Percentiles rank a stretch among this genome's conserved stretches.
Conservation (phyloP, 345 rosid species). For the Syzygium jambos region DNA sequence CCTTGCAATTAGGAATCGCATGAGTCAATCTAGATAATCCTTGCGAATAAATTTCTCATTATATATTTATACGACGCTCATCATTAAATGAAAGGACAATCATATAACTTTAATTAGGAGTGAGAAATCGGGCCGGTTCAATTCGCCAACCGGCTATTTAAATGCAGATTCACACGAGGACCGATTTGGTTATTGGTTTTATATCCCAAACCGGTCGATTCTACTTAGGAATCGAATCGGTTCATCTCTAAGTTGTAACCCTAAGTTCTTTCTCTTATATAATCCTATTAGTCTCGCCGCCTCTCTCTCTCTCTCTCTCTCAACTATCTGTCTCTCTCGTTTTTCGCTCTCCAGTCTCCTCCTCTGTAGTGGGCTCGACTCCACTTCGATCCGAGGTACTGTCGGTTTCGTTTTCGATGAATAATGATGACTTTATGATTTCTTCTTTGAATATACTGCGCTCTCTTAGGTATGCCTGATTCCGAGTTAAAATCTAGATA, state of each 20-base stretch:
- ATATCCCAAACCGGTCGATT: neutral
- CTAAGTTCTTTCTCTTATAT: neutral
- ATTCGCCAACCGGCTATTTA: neutral
- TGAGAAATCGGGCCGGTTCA: neutral
- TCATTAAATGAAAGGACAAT: neutral
- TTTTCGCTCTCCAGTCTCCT: neutral
- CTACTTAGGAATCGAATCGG: accelerated
- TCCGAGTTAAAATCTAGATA: neutral
- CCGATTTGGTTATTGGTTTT: neutral
- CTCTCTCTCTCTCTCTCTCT: neutral
- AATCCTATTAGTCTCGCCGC: neutral
- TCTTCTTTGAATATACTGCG: neutral
- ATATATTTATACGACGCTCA: neutral
- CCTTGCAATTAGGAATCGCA: neutral
- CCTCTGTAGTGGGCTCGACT: neutral
- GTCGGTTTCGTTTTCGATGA: neutral
- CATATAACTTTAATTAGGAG: neutral
- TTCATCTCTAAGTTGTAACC: neutral
- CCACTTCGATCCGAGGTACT: neutral
- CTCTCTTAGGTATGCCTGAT: neutral
- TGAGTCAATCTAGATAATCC: neutral
- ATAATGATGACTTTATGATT: neutral
- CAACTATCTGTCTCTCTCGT: accelerated
- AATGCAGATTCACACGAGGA: neutral
- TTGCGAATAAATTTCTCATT: neutral